phyloP scores from a whole-genome alignment of 2,329 filamentous ascomycete genomes.

The Furcasterigmium sp. region DNA sequence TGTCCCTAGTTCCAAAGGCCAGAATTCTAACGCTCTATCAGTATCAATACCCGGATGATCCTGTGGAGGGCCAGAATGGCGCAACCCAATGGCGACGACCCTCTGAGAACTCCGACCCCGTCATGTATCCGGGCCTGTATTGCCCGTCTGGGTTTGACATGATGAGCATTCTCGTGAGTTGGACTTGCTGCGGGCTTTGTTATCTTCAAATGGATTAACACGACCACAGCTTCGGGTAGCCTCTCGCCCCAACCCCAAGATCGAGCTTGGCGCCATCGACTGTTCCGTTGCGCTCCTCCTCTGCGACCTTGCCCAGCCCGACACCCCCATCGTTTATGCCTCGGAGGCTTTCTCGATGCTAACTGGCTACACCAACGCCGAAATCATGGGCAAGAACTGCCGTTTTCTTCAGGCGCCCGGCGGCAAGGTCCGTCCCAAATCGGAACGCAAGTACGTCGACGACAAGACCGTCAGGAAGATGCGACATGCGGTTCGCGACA shows the following conservation, averaged over 20 bases:
- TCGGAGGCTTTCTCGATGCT: slow-evolving; percentile 74
- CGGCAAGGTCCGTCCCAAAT: slow-evolving; percentile 54
- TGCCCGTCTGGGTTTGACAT: slow-evolving; percentile 50
- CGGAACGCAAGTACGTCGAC: slow-evolving; percentile 61
- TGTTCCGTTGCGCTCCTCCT: slow-evolving; percentile 79
- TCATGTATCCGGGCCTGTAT: slow-evolving; percentile 54
- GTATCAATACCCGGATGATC: slow-evolving; percentile 18
- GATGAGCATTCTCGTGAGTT: slow-evolving; percentile 47
- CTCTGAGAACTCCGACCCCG: slow-evolving; percentile 28
- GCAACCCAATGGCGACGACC: slow-evolving; percentile 3
- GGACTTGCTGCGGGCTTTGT: not conserved
- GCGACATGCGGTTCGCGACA: slow-evolving; percentile 36
- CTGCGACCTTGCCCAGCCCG: slow-evolving; percentile 69
- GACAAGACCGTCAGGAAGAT: slow-evolving; percentile 56
- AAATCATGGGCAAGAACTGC: slow-evolving; percentile 76
- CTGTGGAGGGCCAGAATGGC: slow-evolving; percentile 11
- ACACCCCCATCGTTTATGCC: slow-evolving; percentile 77
- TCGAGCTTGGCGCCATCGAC: slow-evolving; percentile 78
- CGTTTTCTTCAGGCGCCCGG: slow-evolving; percentile 77
- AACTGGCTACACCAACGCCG: slow-evolving; percentile 70
- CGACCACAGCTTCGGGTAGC: slow-evolving; percentile 53
- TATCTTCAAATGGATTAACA: slow-evolving; percentile 8
- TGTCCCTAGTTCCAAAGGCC: too few relatives aligned
- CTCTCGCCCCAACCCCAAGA: slow-evolving; percentile 64
- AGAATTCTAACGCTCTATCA: slow-evolving; percentile 5